Conservation (phyloP, 305 asterid genomes). For the Solanum hybrid region DNA sequence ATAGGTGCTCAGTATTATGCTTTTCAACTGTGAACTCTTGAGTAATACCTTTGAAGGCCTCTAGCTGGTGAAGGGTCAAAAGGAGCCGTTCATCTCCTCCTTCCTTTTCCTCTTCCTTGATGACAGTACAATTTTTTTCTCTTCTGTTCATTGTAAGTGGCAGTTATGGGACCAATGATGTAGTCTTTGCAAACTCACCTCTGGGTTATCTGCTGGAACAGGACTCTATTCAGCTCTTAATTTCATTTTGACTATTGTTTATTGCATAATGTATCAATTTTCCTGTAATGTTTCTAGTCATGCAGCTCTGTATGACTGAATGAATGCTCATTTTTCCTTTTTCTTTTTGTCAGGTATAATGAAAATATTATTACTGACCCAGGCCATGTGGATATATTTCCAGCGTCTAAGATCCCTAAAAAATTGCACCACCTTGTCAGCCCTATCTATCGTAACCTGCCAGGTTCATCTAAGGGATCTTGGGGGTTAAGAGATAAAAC, state of each 20-base stretch:
- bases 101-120: not conserved
- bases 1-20: not conserved
- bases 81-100: not conserved
- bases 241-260: not conserved
- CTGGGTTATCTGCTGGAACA: not conserved
- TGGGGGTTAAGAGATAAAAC: conserved; percentile 16
- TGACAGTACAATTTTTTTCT: not conserved
- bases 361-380: conserved; percentile 84
- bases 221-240: not conserved
- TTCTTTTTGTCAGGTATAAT: conserved; percentile 65
- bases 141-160: not conserved
- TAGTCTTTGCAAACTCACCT: not conserved
- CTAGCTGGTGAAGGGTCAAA: conserved; percentile 3
- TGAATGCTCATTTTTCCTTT: conserved; percentile 14
- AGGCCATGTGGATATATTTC: conserved; percentile 92
- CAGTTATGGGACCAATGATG: not conserved
- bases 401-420: conserved; percentile 78
- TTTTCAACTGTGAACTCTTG: conserved; percentile 1
- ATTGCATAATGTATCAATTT: not conserved
- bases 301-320: not conserved
- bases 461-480: conserved; percentile 31
- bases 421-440: conserved; percentile 60
- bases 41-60: not conserved
- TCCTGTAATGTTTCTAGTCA: not conserved
- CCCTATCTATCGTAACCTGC: conserved; percentile 56